Percentiles rank a stretch among this genome's conserved stretches.
These are phyloP conservation scores for Beauveria caledonica DNA, from an alignment of 2,329 filamentous ascomycete genomes.

Conservation along the genomic window DNA sequence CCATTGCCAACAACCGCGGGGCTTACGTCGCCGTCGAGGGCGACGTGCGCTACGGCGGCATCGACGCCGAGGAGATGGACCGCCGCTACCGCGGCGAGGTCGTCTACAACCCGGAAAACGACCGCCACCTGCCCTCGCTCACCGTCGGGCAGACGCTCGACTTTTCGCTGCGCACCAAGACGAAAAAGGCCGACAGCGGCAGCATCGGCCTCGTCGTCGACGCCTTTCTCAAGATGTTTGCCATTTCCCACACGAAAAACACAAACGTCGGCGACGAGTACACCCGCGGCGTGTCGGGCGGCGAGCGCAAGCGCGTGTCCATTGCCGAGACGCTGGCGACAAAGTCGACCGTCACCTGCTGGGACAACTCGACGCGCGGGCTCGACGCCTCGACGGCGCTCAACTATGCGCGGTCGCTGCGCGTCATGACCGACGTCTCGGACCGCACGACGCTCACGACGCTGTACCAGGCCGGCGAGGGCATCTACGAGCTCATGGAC, in stretches of 20 bases:
- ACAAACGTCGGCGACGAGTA: constrained; percentile 68
- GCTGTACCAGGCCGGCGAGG: constrained; percentile 36
- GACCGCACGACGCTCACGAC: constrained; percentile 45
- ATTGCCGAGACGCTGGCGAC: constrained; percentile 72
- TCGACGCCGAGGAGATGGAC: constrained; percentile 35
- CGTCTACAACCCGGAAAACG: constrained; percentile 62
- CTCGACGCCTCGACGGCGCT: constrained; percentile 71
- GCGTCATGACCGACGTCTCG: constrained; percentile 68
- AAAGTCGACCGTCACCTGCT: constrained; percentile 64
- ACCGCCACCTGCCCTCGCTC: constrained; percentile 63
- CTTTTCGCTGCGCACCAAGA: constrained; percentile 70
- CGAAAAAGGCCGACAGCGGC: constrained; percentile 53
- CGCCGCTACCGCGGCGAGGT: constrained; percentile 52
- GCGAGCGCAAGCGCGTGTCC: constrained; percentile 71
- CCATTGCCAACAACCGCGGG: constrained; percentile 61
- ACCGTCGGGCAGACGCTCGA: constrained; percentile 72
- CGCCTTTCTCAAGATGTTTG: constrained; percentile 68
- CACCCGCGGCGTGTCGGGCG: constrained; percentile 67
- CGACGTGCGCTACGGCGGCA: constrained; percentile 54
- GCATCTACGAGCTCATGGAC: constrained; percentile 52
- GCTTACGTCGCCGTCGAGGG: constrained; percentile 59
- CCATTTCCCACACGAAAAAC: constrained; percentile 65
- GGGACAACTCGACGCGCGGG: constrained; percentile 77
- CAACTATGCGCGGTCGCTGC: constrained; percentile 63
- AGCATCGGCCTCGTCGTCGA: constrained; percentile 62